Percentiles rank a stretch among this genome's conserved stretches.
These are phyloP conservation scores for Chaetomium sp. DNA, from an alignment of 2,329 filamentous ascomycete genomes.

Conservation along the genomic window DNA sequence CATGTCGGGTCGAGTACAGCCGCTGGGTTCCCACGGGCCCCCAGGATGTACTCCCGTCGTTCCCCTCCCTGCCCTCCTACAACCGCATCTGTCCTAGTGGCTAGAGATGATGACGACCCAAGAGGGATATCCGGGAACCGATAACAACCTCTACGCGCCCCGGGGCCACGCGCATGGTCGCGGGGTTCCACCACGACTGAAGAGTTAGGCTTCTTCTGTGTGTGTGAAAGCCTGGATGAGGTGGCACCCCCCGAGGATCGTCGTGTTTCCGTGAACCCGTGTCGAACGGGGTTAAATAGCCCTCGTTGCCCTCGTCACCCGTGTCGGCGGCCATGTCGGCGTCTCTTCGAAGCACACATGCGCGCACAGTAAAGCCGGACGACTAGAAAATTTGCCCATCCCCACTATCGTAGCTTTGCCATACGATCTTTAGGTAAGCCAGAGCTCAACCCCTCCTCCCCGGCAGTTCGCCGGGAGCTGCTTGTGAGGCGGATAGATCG, in stretches of 20 bases:
- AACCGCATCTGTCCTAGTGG: slow-evolving; percentile 8
- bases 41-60: not conserved
- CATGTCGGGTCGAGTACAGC: not conserved
- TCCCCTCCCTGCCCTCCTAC: not conserved
- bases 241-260: slow-evolving; percentile 6
- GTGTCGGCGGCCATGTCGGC: not conserved
- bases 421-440: no score
- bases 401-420: no score
- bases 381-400: not conserved
- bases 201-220: slow-evolving; percentile 10
- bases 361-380: not conserved
- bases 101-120: slow-evolving; percentile 8
- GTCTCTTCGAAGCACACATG: not conserved
- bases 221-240: not conserved
- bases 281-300: slow-evolving; percentile 12
- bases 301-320: not conserved
- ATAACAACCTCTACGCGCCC: slow-evolving; percentile 6
- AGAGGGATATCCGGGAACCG: slow-evolving; percentile 16
- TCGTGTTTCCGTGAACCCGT: not conserved
- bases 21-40: no score
- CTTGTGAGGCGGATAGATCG: no score
- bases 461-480: no score
- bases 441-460: no score
- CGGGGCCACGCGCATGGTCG: slow-evolving; percentile 10
- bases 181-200: slow-evolving; percentile 14